Base-by-base conservation (phyloP, 2,329 filamentous ascomycete genomes). In the Fusarium circinatum region DNA sequence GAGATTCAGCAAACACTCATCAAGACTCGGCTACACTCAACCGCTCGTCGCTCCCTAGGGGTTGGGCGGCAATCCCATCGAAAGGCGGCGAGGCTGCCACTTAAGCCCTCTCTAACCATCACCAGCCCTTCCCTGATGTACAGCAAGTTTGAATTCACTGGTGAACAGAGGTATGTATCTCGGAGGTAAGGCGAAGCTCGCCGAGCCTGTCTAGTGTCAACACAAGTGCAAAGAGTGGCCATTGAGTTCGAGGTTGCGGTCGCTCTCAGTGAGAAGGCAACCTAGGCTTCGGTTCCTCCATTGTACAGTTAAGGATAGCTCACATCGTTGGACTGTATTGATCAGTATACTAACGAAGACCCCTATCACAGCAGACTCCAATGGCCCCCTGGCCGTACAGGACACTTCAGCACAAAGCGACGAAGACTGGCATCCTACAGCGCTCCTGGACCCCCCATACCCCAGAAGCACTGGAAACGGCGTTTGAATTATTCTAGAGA, bases 251-350 rank as follows among this genome's bases (percentile, higher is more conserved):
- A 34, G n/a, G 10, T 13, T 22, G 30, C 8, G 14, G 9, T 24
- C 10, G 32, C 18, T 34, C 44, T 28, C 30, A 49, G 11, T 9
- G 11, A 48, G 8, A 5, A 17, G 7, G 15, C 18, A 28, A 17
- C 22, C 20, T 24, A 28, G 18, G 24, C 17, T 14, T 13, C 32
- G 2, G 3, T 18, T 4, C 22, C 24, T n/a, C 26, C 18, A 26
- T 49, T 6, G 9, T 36, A n/a, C 9, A 12, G 8, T 6, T n/a
- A 6, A 15, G 8, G 14, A 26, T 6, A 13, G 15, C 5, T 8
- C 32, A 36, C 4, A 3, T 36, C 18, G 4, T 22, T 17, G 12
- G 12, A 3, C 8, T 9, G 9, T 15, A 1, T 5, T 6, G 24
- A 18, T 34, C 20, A 30, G 15, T 12, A n/a, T n/a, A 13, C 20